Conservation (phyloP, 148 eudicot genomes). For the Rhododendron henanense region DNA sequence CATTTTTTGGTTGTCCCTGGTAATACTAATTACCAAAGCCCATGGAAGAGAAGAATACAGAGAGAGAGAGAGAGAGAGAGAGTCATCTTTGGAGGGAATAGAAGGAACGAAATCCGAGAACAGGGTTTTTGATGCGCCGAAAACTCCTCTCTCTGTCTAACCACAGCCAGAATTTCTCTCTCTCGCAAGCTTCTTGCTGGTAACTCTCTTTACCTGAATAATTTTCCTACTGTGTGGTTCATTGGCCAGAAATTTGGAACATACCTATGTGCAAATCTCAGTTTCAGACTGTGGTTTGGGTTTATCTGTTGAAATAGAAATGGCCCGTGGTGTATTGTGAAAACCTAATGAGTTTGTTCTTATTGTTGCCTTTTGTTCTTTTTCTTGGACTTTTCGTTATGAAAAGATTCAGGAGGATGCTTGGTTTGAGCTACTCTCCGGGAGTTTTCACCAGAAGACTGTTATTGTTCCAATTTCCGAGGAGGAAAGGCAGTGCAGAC, state of each 20-base stretch:
- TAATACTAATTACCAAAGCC: not conserved
- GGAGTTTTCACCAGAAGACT: conserved; percentile 23
- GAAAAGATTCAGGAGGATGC: conserved; percentile 25
- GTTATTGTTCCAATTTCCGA: conserved; percentile 24
- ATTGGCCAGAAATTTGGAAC: not conserved
- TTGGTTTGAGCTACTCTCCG: conserved; percentile 28
- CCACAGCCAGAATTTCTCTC: too few species aligned
- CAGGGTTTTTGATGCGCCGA: not conserved
- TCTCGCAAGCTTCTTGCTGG: not conserved
- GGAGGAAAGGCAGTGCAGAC: conserved; percentile 23
- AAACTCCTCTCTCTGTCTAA: too few species aligned
- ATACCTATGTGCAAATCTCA: not conserved
- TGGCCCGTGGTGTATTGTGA: not conserved
- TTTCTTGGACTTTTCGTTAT: not conserved
- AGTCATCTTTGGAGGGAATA: not conserved
- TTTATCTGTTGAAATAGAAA: not conserved
- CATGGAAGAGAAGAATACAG: too few species aligned
- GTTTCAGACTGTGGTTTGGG: not conserved
- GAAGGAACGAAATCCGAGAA: not conserved
- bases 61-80: too few species aligned
- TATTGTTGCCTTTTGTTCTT: too few species aligned
- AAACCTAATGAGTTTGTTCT: not conserved
- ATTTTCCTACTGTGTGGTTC: not conserved
- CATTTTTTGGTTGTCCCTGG: too few species aligned
- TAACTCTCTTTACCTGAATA: not conserved